These are phyloP conservation scores for Achaetomium macrosporum DNA, from an alignment of 2,329 filamentous ascomycete species.

Conservation along the genomic window DNA sequence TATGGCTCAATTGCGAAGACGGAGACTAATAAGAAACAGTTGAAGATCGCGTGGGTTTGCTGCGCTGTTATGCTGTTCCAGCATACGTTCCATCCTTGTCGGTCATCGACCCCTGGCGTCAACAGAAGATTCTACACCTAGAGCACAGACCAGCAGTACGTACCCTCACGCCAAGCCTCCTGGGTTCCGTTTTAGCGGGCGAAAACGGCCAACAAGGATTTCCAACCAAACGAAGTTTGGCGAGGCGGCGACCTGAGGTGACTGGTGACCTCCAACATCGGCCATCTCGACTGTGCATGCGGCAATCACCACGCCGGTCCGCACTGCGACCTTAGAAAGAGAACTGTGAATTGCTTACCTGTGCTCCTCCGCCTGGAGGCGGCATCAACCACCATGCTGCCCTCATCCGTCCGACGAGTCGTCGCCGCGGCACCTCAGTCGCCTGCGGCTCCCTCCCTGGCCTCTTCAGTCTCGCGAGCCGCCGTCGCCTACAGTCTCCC, in stretches of 20 bases:
- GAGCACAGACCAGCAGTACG: constrained; percentile 12
- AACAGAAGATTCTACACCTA: too few relatives aligned
- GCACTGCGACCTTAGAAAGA: neutral
- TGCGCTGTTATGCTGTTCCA: too few relatives aligned
- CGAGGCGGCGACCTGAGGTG: constrained; percentile 9
- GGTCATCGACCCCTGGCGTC: too few relatives aligned
- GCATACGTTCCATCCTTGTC: too few relatives aligned
- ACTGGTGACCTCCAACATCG: constrained; percentile 3
- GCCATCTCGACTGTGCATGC: neutral
- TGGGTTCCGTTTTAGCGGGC: constrained; percentile 20
- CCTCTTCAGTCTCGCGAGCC: constrained; percentile 37
- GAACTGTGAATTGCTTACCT: neutral
- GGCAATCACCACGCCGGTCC: neutral
- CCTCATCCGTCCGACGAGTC: constrained; percentile 51
- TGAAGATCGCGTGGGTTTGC: neutral
- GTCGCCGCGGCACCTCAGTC: constrained; percentile 43
- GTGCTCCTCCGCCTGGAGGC: constrained; percentile 11
- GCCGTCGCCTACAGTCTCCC: constrained; percentile 31
- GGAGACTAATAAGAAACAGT: too few relatives aligned
- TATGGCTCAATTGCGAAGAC: too few relatives aligned
- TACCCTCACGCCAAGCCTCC: constrained; percentile 15
- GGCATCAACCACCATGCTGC: constrained; percentile 40
- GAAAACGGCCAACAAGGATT: constrained; percentile 21
- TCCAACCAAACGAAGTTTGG: constrained; percentile 19
- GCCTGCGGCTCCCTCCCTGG: constrained; percentile 39